Evolutionary conservation across 352 stramenopile genomes (phyloP), one percentile per base, ranked within the genome.

Genomic region (Phytophthora melonis): DNA sequence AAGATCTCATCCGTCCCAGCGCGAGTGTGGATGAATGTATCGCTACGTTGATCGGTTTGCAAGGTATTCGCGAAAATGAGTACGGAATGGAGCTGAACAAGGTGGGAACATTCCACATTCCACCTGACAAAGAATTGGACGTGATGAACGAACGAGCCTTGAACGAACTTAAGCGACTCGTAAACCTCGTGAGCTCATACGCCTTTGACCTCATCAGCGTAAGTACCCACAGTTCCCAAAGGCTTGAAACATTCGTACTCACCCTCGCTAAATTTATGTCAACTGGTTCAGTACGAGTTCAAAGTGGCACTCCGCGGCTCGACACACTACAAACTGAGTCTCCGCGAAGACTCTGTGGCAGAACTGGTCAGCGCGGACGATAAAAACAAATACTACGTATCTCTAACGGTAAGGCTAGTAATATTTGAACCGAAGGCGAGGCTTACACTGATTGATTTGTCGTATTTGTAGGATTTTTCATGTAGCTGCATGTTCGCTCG

Each of bases 31-130:
- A 27, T 11, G 47, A 43, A 30, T 59, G 49, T 14, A 18, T 67
- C 13, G 30, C 25, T 11, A 58, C 49, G 8, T 16, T 67, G 11
- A 3, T 67, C 3, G 6, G n/a, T 3, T n/a, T 67, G 32, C 34
- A 53, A 25, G 14, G 27, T 5, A 59, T 58, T 49, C 50, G 32
- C 14, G 50, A 67, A 36, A n/a, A 67, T 19, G 60, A 67, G 13
- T 67, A 67, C 34, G 60, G 41, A 23, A 34, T 36, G 2, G 60
- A 67, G 30, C 34, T 59, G 2, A 18, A 39, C 7, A n/a, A 36
- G 10, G 30, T 67, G 5, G 60, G 60, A 21, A 64, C 41, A 13
- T 8, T n/a, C 18, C 25, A 21, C 3, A 16, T 58, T n/a, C 52
- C 52, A 32, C 5, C n/a, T 34, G 19, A 55, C 21, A 27, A 16